phyloP scores from a whole-genome alignment of 768 basidiomycete species.

The Candolleomyces aberdarensis region DNA sequence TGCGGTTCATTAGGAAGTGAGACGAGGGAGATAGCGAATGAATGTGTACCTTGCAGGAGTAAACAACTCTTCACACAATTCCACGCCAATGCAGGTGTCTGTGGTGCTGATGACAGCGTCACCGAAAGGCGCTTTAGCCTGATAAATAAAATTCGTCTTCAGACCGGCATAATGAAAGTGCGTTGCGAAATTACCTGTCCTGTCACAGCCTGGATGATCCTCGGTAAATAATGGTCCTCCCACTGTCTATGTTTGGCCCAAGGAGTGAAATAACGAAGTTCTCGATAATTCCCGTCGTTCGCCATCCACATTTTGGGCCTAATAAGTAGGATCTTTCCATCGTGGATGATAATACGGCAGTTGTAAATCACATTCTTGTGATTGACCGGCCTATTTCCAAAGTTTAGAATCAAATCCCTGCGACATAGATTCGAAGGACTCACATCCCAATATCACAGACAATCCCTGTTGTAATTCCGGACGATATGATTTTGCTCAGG shows the following conservation, averaged over 20 bases:
- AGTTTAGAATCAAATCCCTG: background rate
- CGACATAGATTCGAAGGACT: conserved; percentile 20
- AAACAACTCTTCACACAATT: conserved; percentile 96
- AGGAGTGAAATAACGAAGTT: conserved; percentile 87
- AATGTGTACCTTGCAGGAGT: conserved; percentile 87
- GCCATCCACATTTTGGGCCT: conserved; percentile 99
- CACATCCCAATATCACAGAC: conserved; percentile 97
- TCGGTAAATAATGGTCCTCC: conserved; percentile 90
- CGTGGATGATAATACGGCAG: conserved; percentile 85
- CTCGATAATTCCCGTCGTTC: conserved; percentile 96
- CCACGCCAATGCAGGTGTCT: conserved; percentile 96
- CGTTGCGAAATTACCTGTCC: conserved; percentile 58
- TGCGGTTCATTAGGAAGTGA: background rate
- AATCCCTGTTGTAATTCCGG: conserved; percentile 78
- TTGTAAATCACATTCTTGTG: conserved; percentile 99
- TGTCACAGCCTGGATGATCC: conserved; percentile 85
- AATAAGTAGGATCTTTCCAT: conserved; percentile 87
- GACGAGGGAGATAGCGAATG: background rate
- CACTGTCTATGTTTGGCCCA: conserved; percentile 88
- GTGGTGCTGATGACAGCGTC: conserved; percentile 91
- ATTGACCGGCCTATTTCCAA: conserved; percentile 75
- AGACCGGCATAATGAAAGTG: no score
- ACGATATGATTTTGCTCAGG: conserved; percentile 82
- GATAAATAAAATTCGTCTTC: background rate
- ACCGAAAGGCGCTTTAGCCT: conserved; percentile 93